phyloP scores from a whole-genome alignment of 2,329 filamentous ascomycete species.

The Xylogone sp. region DNA sequence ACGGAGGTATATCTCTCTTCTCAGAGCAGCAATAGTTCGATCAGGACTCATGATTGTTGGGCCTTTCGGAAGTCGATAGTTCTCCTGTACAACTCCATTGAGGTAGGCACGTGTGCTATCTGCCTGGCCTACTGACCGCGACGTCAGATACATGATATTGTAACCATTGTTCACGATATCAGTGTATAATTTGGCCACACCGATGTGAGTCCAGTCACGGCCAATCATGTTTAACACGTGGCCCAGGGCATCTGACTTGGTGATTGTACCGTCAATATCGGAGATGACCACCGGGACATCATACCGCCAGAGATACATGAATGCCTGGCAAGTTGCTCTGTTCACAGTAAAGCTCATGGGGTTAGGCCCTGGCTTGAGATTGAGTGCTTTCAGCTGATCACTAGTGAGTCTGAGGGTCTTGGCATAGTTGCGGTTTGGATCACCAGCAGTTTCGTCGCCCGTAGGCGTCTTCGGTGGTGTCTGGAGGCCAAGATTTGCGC shows the following conservation, averaged over 20 bases:
- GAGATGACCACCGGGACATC: slow-evolving; percentile 95
- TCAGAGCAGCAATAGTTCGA: slow-evolving; percentile 86
- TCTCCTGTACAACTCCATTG: slow-evolving; percentile 83
- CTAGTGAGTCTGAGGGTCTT: slow-evolving; percentile 95
- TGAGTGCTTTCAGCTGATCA: slow-evolving; percentile 84
- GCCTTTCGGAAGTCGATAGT: slow-evolving; percentile 79
- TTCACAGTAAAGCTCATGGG: slow-evolving; percentile 96
- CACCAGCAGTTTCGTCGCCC: slow-evolving; percentile 57
- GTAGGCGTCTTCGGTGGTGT: slow-evolving; percentile 69
- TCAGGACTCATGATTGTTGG: slow-evolving; percentile 95
- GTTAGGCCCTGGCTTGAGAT: slow-evolving; percentile 83
- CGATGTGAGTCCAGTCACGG: slow-evolving; percentile 95
- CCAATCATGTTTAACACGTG: slow-evolving; percentile 97
- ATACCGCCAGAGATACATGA: slow-evolving; percentile 91
- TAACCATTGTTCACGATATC: slow-evolving; percentile 95
- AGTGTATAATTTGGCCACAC: slow-evolving; percentile 94
- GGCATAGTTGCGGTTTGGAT: slow-evolving; percentile 84
- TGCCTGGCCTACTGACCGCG: slow-evolving; percentile 87
- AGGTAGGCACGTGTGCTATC: slow-evolving; percentile 89
- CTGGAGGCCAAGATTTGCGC: slow-evolving; percentile 47
- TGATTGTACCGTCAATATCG: slow-evolving; percentile 98
- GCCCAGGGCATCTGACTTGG: slow-evolving; percentile 91
- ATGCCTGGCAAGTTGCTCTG: slow-evolving; percentile 83
- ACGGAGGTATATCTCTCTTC: slow-evolving; percentile 88
- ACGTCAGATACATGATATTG: slow-evolving; percentile 98